Evolutionary conservation across 805 yeast species (phyloP).

Genomic region (Starmerella roubikii): DNA sequence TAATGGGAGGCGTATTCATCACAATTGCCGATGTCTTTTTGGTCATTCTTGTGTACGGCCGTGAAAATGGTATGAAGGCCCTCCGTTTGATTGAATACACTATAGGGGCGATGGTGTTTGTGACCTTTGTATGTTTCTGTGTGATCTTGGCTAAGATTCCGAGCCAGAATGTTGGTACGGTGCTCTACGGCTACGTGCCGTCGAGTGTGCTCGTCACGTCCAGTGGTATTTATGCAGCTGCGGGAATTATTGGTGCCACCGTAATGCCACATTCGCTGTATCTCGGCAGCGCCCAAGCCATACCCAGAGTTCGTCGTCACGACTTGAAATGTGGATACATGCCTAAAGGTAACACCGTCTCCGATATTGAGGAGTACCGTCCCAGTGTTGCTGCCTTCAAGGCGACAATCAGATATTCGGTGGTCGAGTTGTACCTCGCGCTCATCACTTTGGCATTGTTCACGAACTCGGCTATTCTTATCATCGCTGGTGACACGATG

Average conservation of each 20-base stretch:
- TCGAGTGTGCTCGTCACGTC: constrained; percentile 36
- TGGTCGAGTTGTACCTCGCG: constrained; percentile 55
- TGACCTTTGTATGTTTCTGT: constrained; percentile 75
- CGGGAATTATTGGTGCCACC: constrained; percentile 86
- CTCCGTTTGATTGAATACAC: constrained; percentile 70
- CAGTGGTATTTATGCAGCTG: constrained; percentile 61
- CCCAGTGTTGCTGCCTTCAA: constrained; percentile 65
- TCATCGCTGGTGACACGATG: constrained; percentile 69
- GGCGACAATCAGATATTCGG: constrained; percentile 58
- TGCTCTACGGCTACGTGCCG: constrained; percentile 57
- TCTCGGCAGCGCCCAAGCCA: constrained; percentile 79
- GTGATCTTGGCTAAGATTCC: constrained; percentile 64
- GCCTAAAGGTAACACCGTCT: constrained; percentile 7
- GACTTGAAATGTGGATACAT: constrained; percentile 51
- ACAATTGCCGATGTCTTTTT: constrained; percentile 78
- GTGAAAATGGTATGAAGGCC: constrained; percentile 66
- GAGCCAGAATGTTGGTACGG: constrained; percentile 37
- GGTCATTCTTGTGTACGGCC: constrained; percentile 76
- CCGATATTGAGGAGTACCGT: constrained; percentile 33
- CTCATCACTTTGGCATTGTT: constrained; percentile 71
- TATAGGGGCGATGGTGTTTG: constrained; percentile 62
- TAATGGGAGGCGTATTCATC: constrained; percentile 67
- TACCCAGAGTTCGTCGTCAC: constrained; percentile 66
- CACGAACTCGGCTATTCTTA: constrained; percentile 70
- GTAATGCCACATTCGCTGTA: constrained; percentile 91